Evolutionary conservation across 495 filamentous ascomycete species (phyloP), one percentile per base, ranked within the genome.

Genomic region (Articulospora tetracladia): DNA sequence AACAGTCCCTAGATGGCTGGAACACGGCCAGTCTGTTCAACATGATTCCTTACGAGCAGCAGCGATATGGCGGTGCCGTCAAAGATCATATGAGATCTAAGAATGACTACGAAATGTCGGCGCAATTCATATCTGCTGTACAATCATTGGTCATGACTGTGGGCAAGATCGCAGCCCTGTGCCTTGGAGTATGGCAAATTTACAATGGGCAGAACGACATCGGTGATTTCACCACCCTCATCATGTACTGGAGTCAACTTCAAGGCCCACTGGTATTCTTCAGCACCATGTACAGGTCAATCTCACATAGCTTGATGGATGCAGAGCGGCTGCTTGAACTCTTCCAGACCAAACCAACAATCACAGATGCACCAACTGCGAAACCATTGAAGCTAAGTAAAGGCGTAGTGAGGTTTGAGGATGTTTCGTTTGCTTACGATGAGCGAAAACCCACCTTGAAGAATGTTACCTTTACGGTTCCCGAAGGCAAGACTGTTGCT

Each of bases 401-500:
- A n/a, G 89, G 88, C 3, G 70, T 79, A 48, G 81, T 92, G 36
- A 73, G 79, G 54, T 91, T 91, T 60, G 73, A 83, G 36, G 66
- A 84, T 48, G 87, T 91, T 49, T 77, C 71, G 60, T 92, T 91
- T 67, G 81, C 84, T 36, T 92, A 92, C 74, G 87, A 91, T 71
- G 72, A 79, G 48, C 79, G 86, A 59, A 86, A 88, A 69, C 74
- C 77, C 10, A 84, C 83, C 20, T 76, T 91, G 68, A 86, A 88
- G 61, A 70, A 82, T 47, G 74, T 92, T 60, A 84, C 74, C 65
- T 86, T 92, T 63, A 74, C 68, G 44, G 83, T 78, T 48, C 71
- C 73, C 7, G 71, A 80, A 1, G 90, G 90, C 17, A 77, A 80
- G 56, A 91, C 86, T 8, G 77, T 89, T 13, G 90, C 89, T 8